These are phyloP conservation scores for Harringtonia lauricola DNA, from an alignment of 2,329 filamentous ascomycete genomes.

Conservation along the genomic window DNA sequence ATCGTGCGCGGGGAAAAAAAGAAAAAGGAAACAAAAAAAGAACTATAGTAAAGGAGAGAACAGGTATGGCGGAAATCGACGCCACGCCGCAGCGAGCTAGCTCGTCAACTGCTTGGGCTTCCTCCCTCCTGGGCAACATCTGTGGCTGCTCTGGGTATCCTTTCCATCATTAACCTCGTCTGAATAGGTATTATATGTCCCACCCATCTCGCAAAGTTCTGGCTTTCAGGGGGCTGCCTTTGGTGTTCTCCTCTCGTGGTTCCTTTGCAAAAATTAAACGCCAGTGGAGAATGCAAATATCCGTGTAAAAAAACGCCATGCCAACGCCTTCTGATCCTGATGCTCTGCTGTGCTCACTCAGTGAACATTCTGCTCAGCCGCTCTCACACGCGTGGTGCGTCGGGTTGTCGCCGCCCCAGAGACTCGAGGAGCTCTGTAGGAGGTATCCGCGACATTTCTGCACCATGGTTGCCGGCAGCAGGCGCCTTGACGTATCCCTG, in stretches of 20 bases:
- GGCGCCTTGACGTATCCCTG: constrained; percentile 75
- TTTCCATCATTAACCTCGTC: too few relatives aligned
- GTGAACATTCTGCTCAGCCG: background rate
- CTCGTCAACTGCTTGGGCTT: too few relatives aligned
- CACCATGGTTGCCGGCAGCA: constrained; percentile 48
- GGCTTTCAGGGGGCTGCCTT: too few relatives aligned
- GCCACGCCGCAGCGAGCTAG: too few relatives aligned
- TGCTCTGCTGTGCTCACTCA: background rate
- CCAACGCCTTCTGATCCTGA: background rate
- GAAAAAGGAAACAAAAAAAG: background rate
- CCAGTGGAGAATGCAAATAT: background rate
- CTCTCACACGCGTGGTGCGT: constrained; percentile 40
- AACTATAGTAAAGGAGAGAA: too few relatives aligned
- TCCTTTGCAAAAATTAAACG: too few relatives aligned
- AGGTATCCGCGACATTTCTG: constrained; percentile 47
- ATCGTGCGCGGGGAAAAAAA: background rate
- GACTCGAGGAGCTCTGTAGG: constrained; percentile 49
- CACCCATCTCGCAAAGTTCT: too few relatives aligned
- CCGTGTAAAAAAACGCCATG: background rate
- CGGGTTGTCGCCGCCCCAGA: constrained; percentile 34
- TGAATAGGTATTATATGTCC: too few relatives aligned
- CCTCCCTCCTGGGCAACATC: too few relatives aligned
- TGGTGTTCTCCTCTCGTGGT: too few relatives aligned
- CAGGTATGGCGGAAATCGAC: too few relatives aligned
- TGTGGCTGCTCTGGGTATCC: too few relatives aligned